A percentile compares a stretch with the other conserved stretches of the same genome.
Conservation (phyloP, 1,284 basidiomycete genomes). For the Sporisorium sorghi region DNA sequence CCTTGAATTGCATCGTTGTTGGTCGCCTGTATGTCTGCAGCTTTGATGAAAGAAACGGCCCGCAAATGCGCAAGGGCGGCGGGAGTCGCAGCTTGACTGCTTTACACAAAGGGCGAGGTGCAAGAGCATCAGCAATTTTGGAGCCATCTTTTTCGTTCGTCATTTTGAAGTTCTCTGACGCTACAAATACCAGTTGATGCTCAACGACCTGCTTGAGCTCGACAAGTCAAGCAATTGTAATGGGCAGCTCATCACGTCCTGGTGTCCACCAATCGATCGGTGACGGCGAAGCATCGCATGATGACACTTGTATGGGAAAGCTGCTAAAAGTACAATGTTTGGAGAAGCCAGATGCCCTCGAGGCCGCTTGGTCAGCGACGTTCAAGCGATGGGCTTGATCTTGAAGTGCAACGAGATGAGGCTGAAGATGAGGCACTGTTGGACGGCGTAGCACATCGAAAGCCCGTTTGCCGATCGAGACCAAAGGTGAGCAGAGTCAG, state of each 20-base stretch:
- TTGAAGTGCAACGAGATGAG: conserved; percentile 98
- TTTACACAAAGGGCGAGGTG: not conserved
- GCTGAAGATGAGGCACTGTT: conserved; percentile 94
- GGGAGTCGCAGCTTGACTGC: not conserved
- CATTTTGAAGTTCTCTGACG: not conserved
- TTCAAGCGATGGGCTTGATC: conserved; percentile 86
- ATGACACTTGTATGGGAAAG: not conserved
- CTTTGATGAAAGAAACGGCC: not conserved
- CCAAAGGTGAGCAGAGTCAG: not conserved
- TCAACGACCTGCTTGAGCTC: too few relatives aligned
- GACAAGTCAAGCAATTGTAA: too few relatives aligned
- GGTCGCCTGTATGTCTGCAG: not conserved
- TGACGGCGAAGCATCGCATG: not conserved
- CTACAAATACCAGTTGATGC: too few relatives aligned
- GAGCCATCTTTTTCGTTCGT: conserved; percentile 2
- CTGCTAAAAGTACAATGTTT: conserved; percentile 27
- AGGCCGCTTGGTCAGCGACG: not conserved
- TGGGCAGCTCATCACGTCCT: not conserved
- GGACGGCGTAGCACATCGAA: not conserved
- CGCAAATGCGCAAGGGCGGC: too few relatives aligned
- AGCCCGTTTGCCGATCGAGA: too few relatives aligned
- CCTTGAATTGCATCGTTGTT: not conserved
- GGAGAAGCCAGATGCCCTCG: too few relatives aligned
- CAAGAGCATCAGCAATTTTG: conserved; percentile 1
- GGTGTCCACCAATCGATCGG: not conserved